phyloP scores from a whole-genome alignment of 1,284 basidiomycete genomes.

The Heliocybe sulcata region DNA sequence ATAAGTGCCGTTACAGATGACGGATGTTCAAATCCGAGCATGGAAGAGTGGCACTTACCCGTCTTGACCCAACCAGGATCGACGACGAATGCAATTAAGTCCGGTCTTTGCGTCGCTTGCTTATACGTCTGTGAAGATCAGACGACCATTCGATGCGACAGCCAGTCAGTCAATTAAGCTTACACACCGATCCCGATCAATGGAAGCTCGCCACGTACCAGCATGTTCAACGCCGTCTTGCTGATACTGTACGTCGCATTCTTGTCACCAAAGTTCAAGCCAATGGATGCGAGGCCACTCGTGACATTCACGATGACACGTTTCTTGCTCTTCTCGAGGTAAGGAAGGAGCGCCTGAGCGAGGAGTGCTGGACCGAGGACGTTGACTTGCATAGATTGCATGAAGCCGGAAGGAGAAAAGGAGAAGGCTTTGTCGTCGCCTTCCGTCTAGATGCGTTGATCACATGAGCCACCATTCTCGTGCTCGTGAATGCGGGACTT shows the following conservation, averaged over 20 bases:
- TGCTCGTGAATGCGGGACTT: too few species aligned
- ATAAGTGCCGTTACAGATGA: too few species aligned
- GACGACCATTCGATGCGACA: too few species aligned
- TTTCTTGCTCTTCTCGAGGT: constrained; percentile 15
- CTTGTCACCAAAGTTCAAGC: constrained; percentile 9
- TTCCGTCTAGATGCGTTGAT: constrained; percentile 5
- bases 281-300: constrained; percentile 16
- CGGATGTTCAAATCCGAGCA: background rate
- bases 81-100: constrained; percentile 14
- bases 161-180: background rate
- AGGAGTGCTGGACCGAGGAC: constrained; percentile 21
- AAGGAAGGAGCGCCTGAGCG: constrained; percentile 15
- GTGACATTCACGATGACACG: constrained; percentile 18
- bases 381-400: constrained; percentile 12
- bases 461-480: background rate
- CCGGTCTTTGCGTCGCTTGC: constrained; percentile 12
- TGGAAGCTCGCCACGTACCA: constrained; percentile 4
- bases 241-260: constrained; percentile 7
- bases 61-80: constrained; percentile 19
- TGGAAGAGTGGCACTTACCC: constrained; percentile 1
- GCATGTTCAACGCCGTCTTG: constrained; percentile 9
- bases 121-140: constrained; percentile 15
- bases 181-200: background rate
- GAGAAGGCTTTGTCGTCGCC: constrained; percentile 11
- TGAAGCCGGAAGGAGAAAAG: constrained; percentile 9